A percentile compares a stretch with the other conserved stretches of the same genome.
These are phyloP conservation scores for Chaetothyriales sp. DNA, from an alignment of 2,329 filamentous ascomycete species.

Conservation along the genomic window DNA sequence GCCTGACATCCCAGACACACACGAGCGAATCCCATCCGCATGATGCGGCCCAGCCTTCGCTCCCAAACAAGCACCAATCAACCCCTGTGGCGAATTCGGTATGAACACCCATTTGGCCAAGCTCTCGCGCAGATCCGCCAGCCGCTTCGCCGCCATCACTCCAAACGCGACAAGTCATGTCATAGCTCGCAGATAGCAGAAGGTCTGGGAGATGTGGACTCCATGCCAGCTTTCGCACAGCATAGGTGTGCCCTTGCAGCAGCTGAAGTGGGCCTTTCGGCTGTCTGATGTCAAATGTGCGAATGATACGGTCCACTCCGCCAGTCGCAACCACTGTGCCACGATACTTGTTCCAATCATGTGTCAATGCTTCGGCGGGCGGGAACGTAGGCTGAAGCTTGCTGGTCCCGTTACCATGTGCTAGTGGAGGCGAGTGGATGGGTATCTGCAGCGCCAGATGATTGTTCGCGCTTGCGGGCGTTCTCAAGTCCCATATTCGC, in stretches of 20 bases:
- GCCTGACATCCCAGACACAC: conserved; percentile 78
- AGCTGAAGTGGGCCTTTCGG: conserved; percentile 59
- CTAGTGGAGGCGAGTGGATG: conserved; percentile 49
- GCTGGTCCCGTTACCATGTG: conserved; percentile 8
- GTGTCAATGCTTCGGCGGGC: conserved; percentile 77
- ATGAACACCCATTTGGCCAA: conserved; percentile 81
- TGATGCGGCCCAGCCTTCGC: conserved; percentile 88
- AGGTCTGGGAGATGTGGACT: conserved; percentile 86
- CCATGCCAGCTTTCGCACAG: conserved; percentile 74
- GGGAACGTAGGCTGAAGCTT: conserved; percentile 29
- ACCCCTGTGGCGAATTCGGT: conserved; percentile 94
- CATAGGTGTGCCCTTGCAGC: conserved; percentile 79
- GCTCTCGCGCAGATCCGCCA: conserved; percentile 38
- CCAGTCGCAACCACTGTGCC: conserved; percentile 72
- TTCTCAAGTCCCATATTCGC: conserved; percentile 81
- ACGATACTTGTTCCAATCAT: conserved; percentile 99
- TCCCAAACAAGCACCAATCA: conserved; percentile 95
- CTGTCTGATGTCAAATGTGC: conserved; percentile 80
- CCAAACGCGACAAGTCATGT: conserved; percentile 96
- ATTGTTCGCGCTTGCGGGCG: conserved; percentile 71
- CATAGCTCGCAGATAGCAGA: conserved; percentile 79
- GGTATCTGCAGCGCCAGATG: conserved; percentile 73
- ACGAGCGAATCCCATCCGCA: conserved; percentile 89
- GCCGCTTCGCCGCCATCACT: conserved; percentile 52
- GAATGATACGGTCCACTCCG: conserved; percentile 74